Percentiles rank a stretch among this genome's conserved stretches.
phyloP scores from a whole-genome alignment of 306 rosid genomes.

The Luffa acutangula region DNA sequence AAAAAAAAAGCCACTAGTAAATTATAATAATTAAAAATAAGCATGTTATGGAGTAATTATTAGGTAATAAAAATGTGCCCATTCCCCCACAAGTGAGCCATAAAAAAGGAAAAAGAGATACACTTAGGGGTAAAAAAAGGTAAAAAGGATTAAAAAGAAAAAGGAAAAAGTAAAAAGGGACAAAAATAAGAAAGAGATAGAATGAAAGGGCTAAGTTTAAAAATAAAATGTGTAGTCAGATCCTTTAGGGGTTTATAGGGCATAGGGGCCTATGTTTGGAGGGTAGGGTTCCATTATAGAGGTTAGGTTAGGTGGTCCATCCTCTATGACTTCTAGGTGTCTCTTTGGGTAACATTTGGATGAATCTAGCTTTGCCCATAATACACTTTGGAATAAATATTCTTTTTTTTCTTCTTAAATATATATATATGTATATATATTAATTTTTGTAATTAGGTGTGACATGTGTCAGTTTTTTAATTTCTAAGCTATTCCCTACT shows the following conservation, averaged over 20 bases:
- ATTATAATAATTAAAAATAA: neutral
- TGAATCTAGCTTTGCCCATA: neutral
- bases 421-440: accelerated
- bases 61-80: neutral
- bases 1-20: neutral
- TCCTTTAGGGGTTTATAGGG: neutral
- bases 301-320: neutral
- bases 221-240: neutral
- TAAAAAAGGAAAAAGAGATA: neutral
- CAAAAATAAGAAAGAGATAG: neutral
- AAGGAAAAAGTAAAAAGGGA: neutral
- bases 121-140: neutral
- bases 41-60: neutral
- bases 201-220: neutral
- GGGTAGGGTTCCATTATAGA: constrained; percentile 6
- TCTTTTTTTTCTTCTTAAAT: neutral
- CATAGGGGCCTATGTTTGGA: neutral
- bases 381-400: neutral
- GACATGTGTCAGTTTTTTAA: neutral
- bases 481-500: neutral
- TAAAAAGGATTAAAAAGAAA: neutral
- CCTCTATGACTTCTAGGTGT: neutral
- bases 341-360: neutral
- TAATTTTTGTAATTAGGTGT: neutral
- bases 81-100: neutral